These are phyloP conservation scores for Oldenlandia corymbosa DNA, from an alignment of 257 asterid species.

Conservation along the genomic window DNA sequence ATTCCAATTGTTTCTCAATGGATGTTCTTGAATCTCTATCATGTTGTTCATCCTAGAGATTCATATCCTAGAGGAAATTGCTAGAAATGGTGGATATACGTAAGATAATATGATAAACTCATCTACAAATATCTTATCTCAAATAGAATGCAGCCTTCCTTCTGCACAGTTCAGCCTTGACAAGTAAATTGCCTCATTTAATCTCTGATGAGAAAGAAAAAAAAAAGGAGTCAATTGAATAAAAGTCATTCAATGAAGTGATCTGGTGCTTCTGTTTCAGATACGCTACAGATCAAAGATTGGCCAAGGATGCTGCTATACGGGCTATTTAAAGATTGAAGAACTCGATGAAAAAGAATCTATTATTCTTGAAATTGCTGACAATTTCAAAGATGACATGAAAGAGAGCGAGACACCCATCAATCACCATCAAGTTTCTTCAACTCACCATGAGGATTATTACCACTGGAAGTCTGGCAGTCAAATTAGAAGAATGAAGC, in stretches of 20 bases:
- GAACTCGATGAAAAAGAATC: slow-evolving; percentile 33
- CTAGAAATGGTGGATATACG: slow-evolving; percentile 48
- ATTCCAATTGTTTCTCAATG: not conserved
- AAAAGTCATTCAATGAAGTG: not conserved
- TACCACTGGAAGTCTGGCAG: too few relatives aligned
- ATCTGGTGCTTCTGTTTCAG: slow-evolving; percentile 25
- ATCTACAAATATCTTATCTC: slow-evolving; percentile 27
- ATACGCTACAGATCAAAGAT: slow-evolving; percentile 25
- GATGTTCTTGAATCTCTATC: slow-evolving; percentile 18
- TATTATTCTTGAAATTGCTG: slow-evolving; percentile 19
- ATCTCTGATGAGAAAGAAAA: not conserved
- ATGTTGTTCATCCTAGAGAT: slow-evolving; percentile 53
- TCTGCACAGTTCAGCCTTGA: slow-evolving; percentile 34
- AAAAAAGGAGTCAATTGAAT: not conserved
- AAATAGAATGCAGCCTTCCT: slow-evolving; percentile 26
- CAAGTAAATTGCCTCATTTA: slow-evolving; percentile 31
- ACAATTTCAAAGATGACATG: slow-evolving; percentile 21
- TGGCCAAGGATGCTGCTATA: slow-evolving; percentile 47
- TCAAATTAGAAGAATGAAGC: too few relatives aligned
- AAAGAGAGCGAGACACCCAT: slow-evolving; percentile 2
- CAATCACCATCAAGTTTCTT: too few relatives aligned
- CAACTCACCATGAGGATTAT: too few relatives aligned
- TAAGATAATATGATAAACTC: slow-evolving; percentile 26
- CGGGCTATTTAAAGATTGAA: slow-evolving; percentile 46
- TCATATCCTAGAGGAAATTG: slow-evolving; percentile 63